A percentile compares a stretch with the other conserved stretches of the same genome.
Conservation (phyloP, 495 filamentous ascomycete genomes). For the Niebla homalea region DNA sequence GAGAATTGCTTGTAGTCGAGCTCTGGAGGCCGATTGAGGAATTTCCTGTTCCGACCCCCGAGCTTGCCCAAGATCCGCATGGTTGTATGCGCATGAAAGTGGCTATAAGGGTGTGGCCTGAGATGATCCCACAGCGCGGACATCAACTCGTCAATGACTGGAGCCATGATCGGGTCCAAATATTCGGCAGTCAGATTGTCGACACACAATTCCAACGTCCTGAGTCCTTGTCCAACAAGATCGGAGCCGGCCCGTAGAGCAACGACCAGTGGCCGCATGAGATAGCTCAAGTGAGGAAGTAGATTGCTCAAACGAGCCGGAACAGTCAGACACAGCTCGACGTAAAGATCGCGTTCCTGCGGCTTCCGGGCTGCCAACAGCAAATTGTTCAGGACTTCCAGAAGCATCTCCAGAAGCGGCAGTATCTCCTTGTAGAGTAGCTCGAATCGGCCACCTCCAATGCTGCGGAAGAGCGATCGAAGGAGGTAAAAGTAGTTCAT, state of each 20-base stretch:
- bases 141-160: constrained; percentile 97
- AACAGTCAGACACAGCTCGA: constrained; percentile 91
- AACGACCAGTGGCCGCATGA: constrained; percentile 95
- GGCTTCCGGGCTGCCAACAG: constrained; percentile 79
- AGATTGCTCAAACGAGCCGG: constrained; percentile 91
- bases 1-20: constrained; percentile 71
- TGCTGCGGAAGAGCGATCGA: constrained; percentile 85
- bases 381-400: constrained; percentile 92
- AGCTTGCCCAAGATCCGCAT: constrained; percentile 98
- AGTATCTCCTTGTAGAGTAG: constrained; percentile 96
- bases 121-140: constrained; percentile 91
- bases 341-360: constrained; percentile 85
- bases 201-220: constrained; percentile 91
- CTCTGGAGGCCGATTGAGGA: constrained; percentile 73
- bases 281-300: constrained; percentile 87
- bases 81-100: constrained; percentile 93
- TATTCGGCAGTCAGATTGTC: constrained; percentile 98
- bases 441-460: constrained; percentile 94
- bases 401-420: constrained; percentile 87
- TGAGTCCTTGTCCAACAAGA: constrained; percentile 81
- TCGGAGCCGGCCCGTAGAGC: constrained; percentile 85
- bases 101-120: constrained; percentile 81
- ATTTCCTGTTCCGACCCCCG: constrained; percentile 87
- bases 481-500: constrained; percentile 98
- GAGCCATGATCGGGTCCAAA: constrained; percentile 96